These are phyloP conservation scores for Pythium dissimile DNA, from an alignment of 352 stramenopile genomes.

Conservation along the genomic window DNA sequence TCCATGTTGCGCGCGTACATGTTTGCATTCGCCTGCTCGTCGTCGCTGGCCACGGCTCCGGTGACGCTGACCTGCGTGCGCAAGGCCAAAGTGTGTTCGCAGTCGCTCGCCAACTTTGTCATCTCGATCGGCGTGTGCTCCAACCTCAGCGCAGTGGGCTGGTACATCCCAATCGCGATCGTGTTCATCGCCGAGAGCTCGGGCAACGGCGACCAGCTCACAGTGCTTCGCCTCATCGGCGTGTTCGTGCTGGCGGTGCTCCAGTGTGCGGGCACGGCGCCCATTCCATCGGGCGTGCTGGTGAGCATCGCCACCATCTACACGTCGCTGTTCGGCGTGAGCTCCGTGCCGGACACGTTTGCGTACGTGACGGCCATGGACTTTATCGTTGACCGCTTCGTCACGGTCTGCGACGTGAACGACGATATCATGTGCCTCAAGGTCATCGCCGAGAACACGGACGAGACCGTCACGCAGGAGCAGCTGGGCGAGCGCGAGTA, in stretches of 20 bases:
- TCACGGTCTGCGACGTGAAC: slow-evolving; percentile 72
- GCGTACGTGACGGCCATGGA: slow-evolving; percentile 62
- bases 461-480: slow-evolving; percentile 62
- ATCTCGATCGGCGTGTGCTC: slow-evolving; percentile 69
- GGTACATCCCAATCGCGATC: slow-evolving; percentile 62
- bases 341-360: slow-evolving; percentile 49
- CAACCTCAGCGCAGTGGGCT: slow-evolving; percentile 56
- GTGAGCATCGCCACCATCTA: slow-evolving; percentile 67
- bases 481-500: slow-evolving; percentile 42
- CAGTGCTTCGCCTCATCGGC: slow-evolving; percentile 39
- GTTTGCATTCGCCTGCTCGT: slow-evolving; percentile 65
- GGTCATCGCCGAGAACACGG: slow-evolving; percentile 69
- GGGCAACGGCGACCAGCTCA: slow-evolving; percentile 53
- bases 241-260: slow-evolving; percentile 63
- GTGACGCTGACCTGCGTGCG: slow-evolving; percentile 65
- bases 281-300: slow-evolving; percentile 49
- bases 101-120: slow-evolving; percentile 72
- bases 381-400: slow-evolving; percentile 64
- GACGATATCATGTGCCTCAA: slow-evolving; percentile 81
- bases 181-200: slow-evolving; percentile 65
- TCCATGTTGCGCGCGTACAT: slow-evolving; percentile 66
- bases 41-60: slow-evolving; percentile 64
- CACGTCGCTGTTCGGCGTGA: slow-evolving; percentile 59
- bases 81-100: slow-evolving; percentile 59
- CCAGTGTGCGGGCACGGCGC: slow-evolving; percentile 45